Evolutionary conservation across 805 yeast genomes (phyloP).

Genomic region (Clavispora fructus): DNA sequence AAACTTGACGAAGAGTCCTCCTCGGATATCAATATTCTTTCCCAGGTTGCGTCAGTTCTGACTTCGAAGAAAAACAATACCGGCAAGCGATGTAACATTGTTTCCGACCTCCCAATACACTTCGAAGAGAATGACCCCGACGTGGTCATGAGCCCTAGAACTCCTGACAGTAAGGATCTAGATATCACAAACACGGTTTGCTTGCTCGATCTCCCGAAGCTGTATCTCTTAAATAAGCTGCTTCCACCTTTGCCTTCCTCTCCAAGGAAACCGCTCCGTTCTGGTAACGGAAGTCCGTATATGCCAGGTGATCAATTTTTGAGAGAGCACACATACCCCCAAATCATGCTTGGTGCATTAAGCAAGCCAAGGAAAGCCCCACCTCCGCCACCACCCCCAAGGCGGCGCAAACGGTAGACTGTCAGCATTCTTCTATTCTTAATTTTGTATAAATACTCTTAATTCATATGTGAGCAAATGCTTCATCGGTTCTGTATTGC

Average conservation of each 20-base stretch:
- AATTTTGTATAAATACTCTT: neutral
- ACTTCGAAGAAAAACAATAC: constrained; percentile 14
- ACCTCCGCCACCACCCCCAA: constrained; percentile 31
- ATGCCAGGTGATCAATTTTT: neutral
- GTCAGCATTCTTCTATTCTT: neutral
- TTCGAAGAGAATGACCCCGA: constrained; percentile 25
- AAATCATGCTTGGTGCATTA: neutral
- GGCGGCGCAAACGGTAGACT: constrained; percentile 5
- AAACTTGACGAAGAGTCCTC: constrained; percentile 3
- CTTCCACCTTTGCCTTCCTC: constrained; percentile 13
- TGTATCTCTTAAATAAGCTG: constrained; percentile 21
- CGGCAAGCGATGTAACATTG: neutral
- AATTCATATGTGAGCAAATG: neutral
- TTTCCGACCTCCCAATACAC: neutral
- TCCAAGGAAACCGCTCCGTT: neutral
- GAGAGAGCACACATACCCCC: neutral
- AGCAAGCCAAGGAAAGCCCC: neutral
- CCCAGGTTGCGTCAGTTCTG: constrained; percentile 27
- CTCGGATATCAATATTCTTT: constrained; percentile 8
- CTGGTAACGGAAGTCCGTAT: neutral
- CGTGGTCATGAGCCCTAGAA: constrained; percentile 15
- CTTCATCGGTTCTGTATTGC: neutral
- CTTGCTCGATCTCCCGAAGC: constrained; percentile 31
- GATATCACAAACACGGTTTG: constrained; percentile 4
- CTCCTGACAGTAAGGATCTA: neutral